These are phyloP conservation scores for Scheffersomyces spartinae DNA, from an alignment of 805 yeast species.

Conservation along the genomic window DNA sequence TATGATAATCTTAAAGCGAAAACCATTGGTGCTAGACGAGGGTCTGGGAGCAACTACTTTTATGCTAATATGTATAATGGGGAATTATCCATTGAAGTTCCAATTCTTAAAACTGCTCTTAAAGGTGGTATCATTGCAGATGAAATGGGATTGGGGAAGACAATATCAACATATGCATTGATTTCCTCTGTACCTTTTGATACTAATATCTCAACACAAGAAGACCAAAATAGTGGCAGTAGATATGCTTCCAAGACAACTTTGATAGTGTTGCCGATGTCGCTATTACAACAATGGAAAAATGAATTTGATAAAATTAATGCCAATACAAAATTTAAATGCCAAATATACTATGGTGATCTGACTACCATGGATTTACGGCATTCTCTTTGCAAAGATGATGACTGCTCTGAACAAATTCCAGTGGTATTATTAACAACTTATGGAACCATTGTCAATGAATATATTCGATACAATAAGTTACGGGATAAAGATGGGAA, in stretches of 20 bases:
- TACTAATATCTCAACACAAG: slow-evolving; percentile 8
- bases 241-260: slow-evolving; percentile 64
- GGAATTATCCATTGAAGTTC: slow-evolving; percentile 58
- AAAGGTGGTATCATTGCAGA: slow-evolving; percentile 89
- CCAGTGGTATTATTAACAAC: slow-evolving; percentile 74
- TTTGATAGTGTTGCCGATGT: slow-evolving; percentile 79
- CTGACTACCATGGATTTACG: slow-evolving; percentile 41
- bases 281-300: slow-evolving; percentile 85
- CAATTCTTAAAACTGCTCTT: slow-evolving; percentile 46
- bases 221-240: slow-evolving; percentile 6
- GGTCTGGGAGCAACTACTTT: slow-evolving; percentile 24
- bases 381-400: slow-evolving; percentile 25
- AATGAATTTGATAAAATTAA: slow-evolving; percentile 59
- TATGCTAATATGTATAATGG: slow-evolving; percentile 77
- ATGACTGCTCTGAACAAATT: slow-evolving; percentile 22
- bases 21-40: not conserved
- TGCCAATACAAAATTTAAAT: slow-evolving; percentile 27
- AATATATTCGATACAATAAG: slow-evolving; percentile 19
- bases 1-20: slow-evolving; percentile 8
- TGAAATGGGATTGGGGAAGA: slow-evolving; percentile 95
- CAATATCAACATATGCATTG: slow-evolving; percentile 71
- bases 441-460: slow-evolving; percentile 77
- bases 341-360: slow-evolving; percentile 69
- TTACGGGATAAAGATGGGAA: slow-evolving; percentile 14
- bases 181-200: slow-evolving; percentile 57